Base-by-base conservation (phyloP, 208 protist species). In the Acanthamoeba castellanii region DNA sequence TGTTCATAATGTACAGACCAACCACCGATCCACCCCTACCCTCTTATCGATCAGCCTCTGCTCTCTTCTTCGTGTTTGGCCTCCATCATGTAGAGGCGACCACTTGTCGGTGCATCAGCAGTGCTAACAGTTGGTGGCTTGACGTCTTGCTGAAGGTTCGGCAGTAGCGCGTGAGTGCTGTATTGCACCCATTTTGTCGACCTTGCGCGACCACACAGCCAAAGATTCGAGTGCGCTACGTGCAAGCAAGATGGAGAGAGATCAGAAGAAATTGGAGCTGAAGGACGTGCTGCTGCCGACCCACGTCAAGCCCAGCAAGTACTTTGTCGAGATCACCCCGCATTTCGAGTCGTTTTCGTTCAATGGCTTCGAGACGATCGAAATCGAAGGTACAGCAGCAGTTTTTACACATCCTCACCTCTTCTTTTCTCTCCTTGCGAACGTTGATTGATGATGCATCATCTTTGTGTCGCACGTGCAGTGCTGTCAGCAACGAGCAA, bases 281-380 rank as follows among this genome's bases (percentile, higher is more conserved):
- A 81, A 81, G 72, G 72, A 81, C 32, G 72, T 93, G 37, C 66
- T 93, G 34, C 68, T 93, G 88, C 88, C 88, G 4, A 93, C 57
- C n/a, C 22, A 93, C 66, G 88, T 93, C 13, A 93, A 34, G 45
- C 88, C 88, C 11, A 72, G 9, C 88, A 93, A 93, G 61, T 93
- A 93, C 20, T 93, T 55, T n/a, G 45, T 93, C 25, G 45, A 93
- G 42, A 32, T 93, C 64, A 93, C 68, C 88, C 88, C 88, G 32
- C 37, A 93, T 42, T 93, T 93, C 66, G 88, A 55, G 27, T 72
- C 37, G 27, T 93, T 78, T 37, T 74, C 61, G 52, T 93, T 93
- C 61, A 25, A 93, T 81, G 88, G 88, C 11, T 81, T 81, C 16
- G 88, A 93, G 25, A 93, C 88, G 13, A 59, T 93, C n/a, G 64